Evolutionary conservation across 805 yeast genomes (phyloP), one percentile per base, ranked within the genome.

Genomic region (Saturnispora saitoi): DNA sequence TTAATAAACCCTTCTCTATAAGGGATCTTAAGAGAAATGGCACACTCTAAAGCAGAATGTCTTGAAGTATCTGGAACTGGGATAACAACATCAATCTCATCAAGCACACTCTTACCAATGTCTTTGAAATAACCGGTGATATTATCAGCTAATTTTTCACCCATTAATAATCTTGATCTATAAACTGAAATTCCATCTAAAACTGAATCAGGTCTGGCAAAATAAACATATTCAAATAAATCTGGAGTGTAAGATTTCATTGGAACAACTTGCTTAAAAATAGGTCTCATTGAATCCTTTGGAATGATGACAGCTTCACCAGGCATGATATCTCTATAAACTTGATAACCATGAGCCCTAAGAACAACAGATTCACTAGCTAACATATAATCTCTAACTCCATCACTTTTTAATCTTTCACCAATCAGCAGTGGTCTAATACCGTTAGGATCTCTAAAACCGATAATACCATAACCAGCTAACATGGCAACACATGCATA

Each of bases 11-110:
- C 99, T 70, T 93, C 99, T 62, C 99, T 79, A 69, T 88, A 93
- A 17, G 95, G 95, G 17, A 88, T 63, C 42, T 80, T 77, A 54
- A 93, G 73, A 43, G 80, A 72, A 32, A 85, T 90, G 1, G 98
- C 91, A 67, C 95, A 84, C 63, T 93, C 93, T 52, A 90, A 68
- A 1, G 98, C 98, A 20, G 96, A 83, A 39, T 95, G 90, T 67
- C 98, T 79, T n/a, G 98, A 83, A 7, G 99, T 93, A 65, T 93
- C 99, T 10, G 99, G 99, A 12, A 93, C 99, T 2, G 99, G 97
- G 50, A 93, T 87, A 34, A 93, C 95, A 42, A 91, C 99, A 60
- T 93, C 99, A 48, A 93, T 83, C 51, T 78, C 78, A 46, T 74
- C 67, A 38, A 70, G 66, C 43, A 73, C 73, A 19, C 72, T 68